phyloP scores from a whole-genome alignment of 2,329 filamentous ascomycete genomes.

The Cladorrhinum sp. region DNA sequence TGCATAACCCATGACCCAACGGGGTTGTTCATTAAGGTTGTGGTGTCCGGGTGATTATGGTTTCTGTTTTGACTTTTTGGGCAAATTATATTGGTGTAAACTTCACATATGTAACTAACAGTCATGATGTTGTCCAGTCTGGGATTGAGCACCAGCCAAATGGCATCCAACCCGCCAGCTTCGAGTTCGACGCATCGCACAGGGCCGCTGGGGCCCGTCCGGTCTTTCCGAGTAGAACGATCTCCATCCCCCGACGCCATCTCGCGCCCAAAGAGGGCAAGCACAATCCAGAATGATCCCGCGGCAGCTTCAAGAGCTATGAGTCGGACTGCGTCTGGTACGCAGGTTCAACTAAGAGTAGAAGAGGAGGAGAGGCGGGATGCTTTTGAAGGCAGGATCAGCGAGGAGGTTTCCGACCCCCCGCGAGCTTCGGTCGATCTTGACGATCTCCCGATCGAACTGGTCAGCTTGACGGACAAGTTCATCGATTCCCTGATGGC shows the following conservation, averaged over 20 bases:
- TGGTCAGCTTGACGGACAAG: slow-evolving; percentile 84
- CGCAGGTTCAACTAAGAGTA: slow-evolving; percentile 6
- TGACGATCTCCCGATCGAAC: slow-evolving; percentile 89
- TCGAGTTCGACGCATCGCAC: slow-evolving; percentile 23
- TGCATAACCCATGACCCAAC: neutral
- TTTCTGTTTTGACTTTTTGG: neutral
- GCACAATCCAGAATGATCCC: slow-evolving; percentile 44
- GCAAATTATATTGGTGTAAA: neutral
- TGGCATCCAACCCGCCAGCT: slow-evolving; percentile 29
- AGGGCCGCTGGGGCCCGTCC: slow-evolving; percentile 30
- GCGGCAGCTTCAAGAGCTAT: slow-evolving; percentile 22
- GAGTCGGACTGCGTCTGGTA: slow-evolving; percentile 20
- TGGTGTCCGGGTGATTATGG: neutral
- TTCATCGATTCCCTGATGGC: slow-evolving; percentile 89
- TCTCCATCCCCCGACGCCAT: slow-evolving; percentile 18
- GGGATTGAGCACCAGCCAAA: slow-evolving; percentile 28
- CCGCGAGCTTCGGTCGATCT: slow-evolving; percentile 64
- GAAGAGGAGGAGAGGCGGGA: slow-evolving; percentile 26
- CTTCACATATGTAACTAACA: slow-evolving; percentile 15
- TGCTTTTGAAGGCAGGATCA: slow-evolving; percentile 47
- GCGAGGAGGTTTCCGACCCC: slow-evolving; percentile 46
- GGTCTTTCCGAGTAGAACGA: slow-evolving; percentile 28
- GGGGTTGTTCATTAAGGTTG: neutral
- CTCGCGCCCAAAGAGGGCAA: slow-evolving; percentile 42
- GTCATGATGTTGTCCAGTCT: slow-evolving; percentile 29